Evolutionary conservation across 1,284 basidiomycete genomes (phyloP).

Genomic region (Cryptococcus sp.): DNA sequence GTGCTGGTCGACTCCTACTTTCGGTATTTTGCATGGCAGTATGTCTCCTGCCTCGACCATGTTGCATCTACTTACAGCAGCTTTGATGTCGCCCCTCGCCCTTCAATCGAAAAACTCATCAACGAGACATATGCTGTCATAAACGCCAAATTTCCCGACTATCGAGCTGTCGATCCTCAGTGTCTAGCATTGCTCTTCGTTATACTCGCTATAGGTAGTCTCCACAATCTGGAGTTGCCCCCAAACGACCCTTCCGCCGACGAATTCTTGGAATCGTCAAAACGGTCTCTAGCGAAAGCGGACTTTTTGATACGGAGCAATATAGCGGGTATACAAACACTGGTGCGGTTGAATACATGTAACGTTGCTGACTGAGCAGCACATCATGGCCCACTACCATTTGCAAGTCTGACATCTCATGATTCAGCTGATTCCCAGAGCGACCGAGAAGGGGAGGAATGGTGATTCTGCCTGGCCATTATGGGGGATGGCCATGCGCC

Average conservation of each 20-base stretch:
- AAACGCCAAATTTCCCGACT: background rate
- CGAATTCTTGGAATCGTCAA: conserved; percentile 18
- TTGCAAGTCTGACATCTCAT: conserved; percentile 3
- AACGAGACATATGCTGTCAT: conserved; percentile 15
- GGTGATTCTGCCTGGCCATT: conserved; percentile 24
- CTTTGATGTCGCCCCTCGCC: conserved; percentile 24
- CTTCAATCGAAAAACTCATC: conserved; percentile 24
- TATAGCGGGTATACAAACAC: conserved; percentile 21
- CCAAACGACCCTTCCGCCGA: conserved; percentile 23
- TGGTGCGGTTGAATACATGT: conserved; percentile 4
- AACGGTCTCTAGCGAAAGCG: conserved; percentile 22
- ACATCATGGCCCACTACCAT: conserved; percentile 16
- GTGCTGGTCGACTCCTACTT: conserved; percentile 21
- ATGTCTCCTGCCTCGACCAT: conserved; percentile 3
- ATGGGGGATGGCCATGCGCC: conserved; percentile 20
- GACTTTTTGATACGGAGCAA: conserved; percentile 28
- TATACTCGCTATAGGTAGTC: conserved; percentile 24
- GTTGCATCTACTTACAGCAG: background rate
- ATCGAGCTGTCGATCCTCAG: conserved; percentile 9
- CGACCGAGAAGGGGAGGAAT: conserved; percentile 20
- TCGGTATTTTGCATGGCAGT: conserved; percentile 21
- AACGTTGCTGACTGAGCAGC: conserved; percentile 1
- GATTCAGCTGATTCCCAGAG: conserved; percentile 2
- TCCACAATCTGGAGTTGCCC: conserved; percentile 27
- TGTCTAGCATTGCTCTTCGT: conserved; percentile 24